phyloP scores from a whole-genome alignment of 371 early-diverging fungal species.

The Haplosporangium sp. region DNA sequence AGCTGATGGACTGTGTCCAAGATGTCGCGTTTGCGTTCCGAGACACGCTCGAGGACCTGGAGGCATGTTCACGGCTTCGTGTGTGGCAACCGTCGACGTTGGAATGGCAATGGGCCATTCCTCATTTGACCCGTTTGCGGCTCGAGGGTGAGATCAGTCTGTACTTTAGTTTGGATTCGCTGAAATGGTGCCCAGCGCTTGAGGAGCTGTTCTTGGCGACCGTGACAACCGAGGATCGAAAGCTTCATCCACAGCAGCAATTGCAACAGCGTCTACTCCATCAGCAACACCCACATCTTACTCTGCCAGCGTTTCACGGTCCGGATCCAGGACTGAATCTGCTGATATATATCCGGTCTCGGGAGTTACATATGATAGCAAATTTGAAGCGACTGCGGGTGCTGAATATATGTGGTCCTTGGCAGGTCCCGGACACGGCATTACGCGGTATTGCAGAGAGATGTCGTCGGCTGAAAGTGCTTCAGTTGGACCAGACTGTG shows the following conservation, averaged over 20 bases:
- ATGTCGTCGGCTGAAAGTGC: conserved; percentile 15
- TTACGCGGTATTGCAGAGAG: conserved; percentile 35
- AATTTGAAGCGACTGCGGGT: conserved; percentile 8
- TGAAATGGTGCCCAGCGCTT: conserved; percentile 30
- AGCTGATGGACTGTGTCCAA: conserved; percentile 29
- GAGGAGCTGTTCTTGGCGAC: conserved; percentile 28
- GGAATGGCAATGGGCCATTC: conserved; percentile 23
- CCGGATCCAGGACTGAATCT: conserved; percentile 21
- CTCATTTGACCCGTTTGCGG: conserved; percentile 12
- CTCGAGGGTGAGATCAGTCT: conserved; percentile 41
- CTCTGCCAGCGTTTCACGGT: conserved; percentile 6
- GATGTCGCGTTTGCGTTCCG: conserved; percentile 48
- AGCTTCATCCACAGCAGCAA: not conserved
- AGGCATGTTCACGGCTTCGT: conserved; percentile 17
- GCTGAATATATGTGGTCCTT: conserved; percentile 23
- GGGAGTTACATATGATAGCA: conserved; percentile 25
- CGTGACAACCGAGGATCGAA: not conserved
- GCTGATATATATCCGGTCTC: conserved; percentile 19
- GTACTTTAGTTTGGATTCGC: conserved; percentile 32
- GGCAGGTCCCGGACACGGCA: conserved; percentile 27
- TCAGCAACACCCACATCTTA: not conserved
- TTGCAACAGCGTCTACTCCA: not conserved
- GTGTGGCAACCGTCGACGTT: conserved; percentile 41
- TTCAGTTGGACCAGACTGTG: conserved; percentile 25
- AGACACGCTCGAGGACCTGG: conserved; percentile 36